Evolutionary conservation across 768 basidiomycete species (phyloP).

Genomic region (Serendipita vermifera): DNA sequence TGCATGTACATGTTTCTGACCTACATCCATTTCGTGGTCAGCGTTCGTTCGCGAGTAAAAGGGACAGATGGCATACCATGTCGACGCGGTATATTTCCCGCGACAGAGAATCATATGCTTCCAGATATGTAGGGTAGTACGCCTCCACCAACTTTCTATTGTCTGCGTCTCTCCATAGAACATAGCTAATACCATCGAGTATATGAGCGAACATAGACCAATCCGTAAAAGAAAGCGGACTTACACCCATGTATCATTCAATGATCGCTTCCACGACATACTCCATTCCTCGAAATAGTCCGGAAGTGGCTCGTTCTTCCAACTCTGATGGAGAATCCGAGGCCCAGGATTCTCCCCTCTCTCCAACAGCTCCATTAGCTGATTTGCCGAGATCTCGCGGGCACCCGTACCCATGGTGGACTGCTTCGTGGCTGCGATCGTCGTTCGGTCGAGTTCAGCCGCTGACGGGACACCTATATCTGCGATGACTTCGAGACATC

Average conservation of each 20-base stretch:
- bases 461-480: too few relatives aligned
- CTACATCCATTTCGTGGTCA: neutral
- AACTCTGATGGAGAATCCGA: neutral
- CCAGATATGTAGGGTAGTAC: neutral
- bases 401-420: too few relatives aligned
- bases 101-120: neutral
- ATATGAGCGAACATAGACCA: neutral
- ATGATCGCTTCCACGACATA: neutral
- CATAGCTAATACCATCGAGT: neutral
- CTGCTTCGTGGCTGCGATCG: too few relatives aligned
- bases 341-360: neutral
- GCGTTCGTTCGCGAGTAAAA: neutral
- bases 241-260: neutral
- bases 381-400: neutral
- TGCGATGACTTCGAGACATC: too few relatives aligned
- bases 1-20: conserved; percentile 3
- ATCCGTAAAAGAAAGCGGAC: neutral
- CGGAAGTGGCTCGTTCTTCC: neutral
- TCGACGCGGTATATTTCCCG: neutral
- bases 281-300: neutral
- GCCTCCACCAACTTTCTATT: neutral
- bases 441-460: too few relatives aligned
- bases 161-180: neutral
- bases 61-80: neutral
- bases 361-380: neutral